Evolutionary conservation across 805 yeast genomes (phyloP), one percentile per base, ranked within the genome.

Genomic region (Yarrowia bubula): DNA sequence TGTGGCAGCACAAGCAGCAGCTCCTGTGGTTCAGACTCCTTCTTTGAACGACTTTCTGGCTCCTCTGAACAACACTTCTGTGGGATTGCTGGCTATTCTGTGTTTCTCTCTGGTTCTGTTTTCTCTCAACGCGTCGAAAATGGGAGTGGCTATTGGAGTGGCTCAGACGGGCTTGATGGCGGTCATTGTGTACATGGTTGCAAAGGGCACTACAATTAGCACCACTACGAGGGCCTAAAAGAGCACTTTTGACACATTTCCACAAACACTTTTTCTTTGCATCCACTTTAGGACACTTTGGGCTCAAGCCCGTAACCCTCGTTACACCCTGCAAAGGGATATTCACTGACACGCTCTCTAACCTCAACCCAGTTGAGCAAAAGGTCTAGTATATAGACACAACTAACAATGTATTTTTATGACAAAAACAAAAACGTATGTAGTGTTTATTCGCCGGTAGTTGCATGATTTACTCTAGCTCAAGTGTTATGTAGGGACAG

Each of bases 321-420:
- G 28, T 22, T 22, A 22, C 28, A 22, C 28, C 28, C 28, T 22
- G 28, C 28, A 22, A 22, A 22, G 28, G 28, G 28, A 22, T 46
- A 46, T 46, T 46, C 8, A 32, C 53, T 10, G 55, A 48, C 57
- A 50, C 57, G 32, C 57, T 35, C 57, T 32, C 57, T 50, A 13
- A 32, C 28, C 22, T 1, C 55, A 17, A 13, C 31, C 7, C 28
- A 15, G 42, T 14, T 9, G 53, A 47, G 53, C 57, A 51, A 51
- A 51, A 51, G 9, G 58, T 37, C 43, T 10, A 6, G 22, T 33
- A 33, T 18, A 11, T 33, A 50, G 57, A 37, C 57, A 38, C 57
- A 50, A 50, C 58, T 51, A 51, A 51, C 58, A 51, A 50, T 51
- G 58, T 51, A 51, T 51, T 51, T 51, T 51, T 51, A 51, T 51